phyloP scores from a whole-genome alignment of 352 stramenopile species.

The Globisporangium radiosum region DNA sequence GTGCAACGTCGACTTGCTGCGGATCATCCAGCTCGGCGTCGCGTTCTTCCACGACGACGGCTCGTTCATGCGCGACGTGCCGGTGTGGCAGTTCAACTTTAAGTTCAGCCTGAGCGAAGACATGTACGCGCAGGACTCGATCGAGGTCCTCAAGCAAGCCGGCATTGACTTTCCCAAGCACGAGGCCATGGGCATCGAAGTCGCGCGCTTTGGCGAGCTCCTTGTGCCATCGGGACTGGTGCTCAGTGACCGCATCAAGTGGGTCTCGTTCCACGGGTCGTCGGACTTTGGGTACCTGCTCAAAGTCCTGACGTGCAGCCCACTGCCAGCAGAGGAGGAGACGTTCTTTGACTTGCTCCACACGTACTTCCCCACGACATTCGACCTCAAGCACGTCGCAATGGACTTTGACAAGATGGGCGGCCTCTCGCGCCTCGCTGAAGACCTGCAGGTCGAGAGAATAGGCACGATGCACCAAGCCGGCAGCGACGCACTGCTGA shows the following conservation, averaged over 20 bases:
- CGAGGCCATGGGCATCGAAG: constrained; percentile 95
- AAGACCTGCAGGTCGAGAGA: constrained; percentile 95
- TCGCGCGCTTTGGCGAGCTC: constrained; percentile 95
- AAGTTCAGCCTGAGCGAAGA: constrained; percentile 97
- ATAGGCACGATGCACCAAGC: constrained; percentile 99
- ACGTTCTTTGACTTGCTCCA: constrained; percentile 97
- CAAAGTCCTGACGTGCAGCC: constrained; percentile 92
- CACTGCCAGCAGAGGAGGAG: constrained; percentile 84
- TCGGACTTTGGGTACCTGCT: constrained; percentile 99
- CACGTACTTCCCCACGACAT: constrained; percentile 98
- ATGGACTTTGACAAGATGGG: constrained; percentile 97
- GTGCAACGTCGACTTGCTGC: constrained; percentile 98
- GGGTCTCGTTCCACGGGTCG: constrained; percentile 98
- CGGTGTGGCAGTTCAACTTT: constrained; percentile 99
- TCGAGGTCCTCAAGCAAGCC: constrained; percentile 97
- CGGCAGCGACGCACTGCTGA: constrained; percentile 96
- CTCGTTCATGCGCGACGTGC: constrained; percentile 92
- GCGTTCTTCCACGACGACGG: constrained; percentile 95
- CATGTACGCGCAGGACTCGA: constrained; percentile 99
- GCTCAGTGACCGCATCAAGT: constrained; percentile 97
- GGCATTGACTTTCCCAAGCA: constrained; percentile 98
- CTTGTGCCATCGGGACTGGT: constrained; percentile 97
- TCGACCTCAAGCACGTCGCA: constrained; percentile 99
- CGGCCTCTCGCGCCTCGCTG: constrained; percentile 94
- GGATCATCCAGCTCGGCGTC: constrained; percentile 98